Evolutionary conservation across 257 asterid species (phyloP), one percentile per base, ranked within the genome.

Genomic region (Ligustrum vulgare): DNA sequence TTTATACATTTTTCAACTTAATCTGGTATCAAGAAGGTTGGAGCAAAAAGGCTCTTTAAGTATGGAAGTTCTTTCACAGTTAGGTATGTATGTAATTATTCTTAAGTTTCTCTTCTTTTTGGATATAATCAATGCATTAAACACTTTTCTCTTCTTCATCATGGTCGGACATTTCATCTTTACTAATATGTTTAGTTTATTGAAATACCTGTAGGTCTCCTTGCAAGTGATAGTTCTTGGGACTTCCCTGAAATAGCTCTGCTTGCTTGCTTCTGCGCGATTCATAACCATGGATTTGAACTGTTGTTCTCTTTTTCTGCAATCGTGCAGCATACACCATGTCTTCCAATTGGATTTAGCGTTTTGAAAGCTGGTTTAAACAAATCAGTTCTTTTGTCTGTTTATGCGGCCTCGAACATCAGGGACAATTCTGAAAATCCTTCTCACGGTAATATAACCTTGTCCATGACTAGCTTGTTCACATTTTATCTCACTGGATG

Each of bases 371-470:
- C 98, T 78, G 99, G 99, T 77, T 76, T 95, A 84, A 95, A 91
- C 91, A 95, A 95, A 84, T 95, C 99, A 34, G 98, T 95, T 89
- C 95, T 95, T 72, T 77, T 95, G 87, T 93, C 99, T 13, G 96
- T 95, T 82, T 95, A 95, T 84, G 91, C 97, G 72, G 85, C 99
- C 82, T 87, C 97, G 73, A 86, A 86, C 74, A 72, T 72, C 79
- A 79, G 96, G 84, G 93, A 91, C 73, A 69, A 78, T 70, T 72
- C 75, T 35, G 87, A 84, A 73, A 86, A 86, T 82, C 85, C 82
- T 81, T 91, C 96, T 83, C 96, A 89, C 71, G 98, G 98, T 93
- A 93, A 74, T 64, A 66, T 75, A 71, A 71, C 70, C 80, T 75
- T 76, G 41, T 81, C 80, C 70, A 68, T 35, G 58, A 49, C 69